phyloP scores from a whole-genome alignment of 441 rosid genomes.

The Gossypium schwendimanii region DNA sequence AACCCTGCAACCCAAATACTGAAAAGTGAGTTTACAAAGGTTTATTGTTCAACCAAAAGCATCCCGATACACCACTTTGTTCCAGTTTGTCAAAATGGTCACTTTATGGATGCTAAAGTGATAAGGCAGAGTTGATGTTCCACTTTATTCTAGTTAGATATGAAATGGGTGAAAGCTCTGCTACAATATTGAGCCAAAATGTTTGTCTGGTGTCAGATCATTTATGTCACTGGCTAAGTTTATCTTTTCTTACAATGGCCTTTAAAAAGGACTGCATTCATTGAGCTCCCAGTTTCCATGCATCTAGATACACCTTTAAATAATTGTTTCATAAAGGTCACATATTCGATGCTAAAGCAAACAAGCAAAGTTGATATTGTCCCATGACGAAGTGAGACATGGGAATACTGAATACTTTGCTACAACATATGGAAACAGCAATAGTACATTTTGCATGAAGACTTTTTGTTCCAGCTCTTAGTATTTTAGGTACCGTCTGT shows the following conservation, averaged over 20 bases:
- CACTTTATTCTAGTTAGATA: conserved; percentile 25
- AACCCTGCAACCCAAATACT: background rate
- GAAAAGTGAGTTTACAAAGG: background rate
- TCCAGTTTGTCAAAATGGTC: conserved; percentile 22
- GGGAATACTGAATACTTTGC: conserved; percentile 44
- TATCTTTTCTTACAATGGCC: background rate
- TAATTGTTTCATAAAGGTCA: conserved; percentile 70
- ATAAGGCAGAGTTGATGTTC: conserved; percentile 29
- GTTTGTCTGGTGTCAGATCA: background rate
- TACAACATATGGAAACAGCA: conserved; percentile 25
- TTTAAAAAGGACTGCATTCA: background rate
- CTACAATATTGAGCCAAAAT: conserved; percentile 7
- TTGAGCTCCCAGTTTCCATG: conserved; percentile 17
- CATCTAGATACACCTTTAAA: conserved; percentile 87
- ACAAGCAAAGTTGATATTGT: conserved; percentile 50
- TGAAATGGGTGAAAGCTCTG: conserved; percentile 27
- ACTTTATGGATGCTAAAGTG: conserved; percentile 31
- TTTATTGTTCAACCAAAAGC: conserved; percentile 2
- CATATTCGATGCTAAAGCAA: conserved; percentile 69
- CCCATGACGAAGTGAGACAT: conserved; percentile 44
- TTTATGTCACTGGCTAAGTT: background rate
- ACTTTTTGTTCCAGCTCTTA: background rate
- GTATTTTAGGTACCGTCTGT: background rate
- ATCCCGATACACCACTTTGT: conserved; percentile 25
- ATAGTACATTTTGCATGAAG: background rate